Evolutionary conservation across 1,284 basidiomycete genomes (phyloP).

Genomic region (Cryptococcus neoformans): DNA sequence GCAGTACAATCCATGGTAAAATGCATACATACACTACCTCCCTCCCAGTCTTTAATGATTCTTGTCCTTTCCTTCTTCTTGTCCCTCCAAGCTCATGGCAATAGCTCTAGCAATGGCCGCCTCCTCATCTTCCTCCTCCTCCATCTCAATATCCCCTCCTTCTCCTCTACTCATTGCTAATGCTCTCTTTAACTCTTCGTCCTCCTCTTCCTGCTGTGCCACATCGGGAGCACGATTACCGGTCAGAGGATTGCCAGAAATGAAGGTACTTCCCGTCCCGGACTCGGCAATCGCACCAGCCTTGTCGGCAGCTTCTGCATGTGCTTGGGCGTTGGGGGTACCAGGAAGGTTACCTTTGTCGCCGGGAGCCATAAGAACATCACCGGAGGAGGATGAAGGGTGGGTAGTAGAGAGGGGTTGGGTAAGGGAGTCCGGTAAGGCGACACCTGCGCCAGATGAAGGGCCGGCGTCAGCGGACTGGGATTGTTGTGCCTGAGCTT

Average conservation of each 20-base stretch:
- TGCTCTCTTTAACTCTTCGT: conserved; percentile 41
- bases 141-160: conserved; percentile 44
- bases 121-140: conserved; percentile 53
- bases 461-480: conserved; percentile 51
- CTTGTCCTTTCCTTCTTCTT: background rate
- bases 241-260: too few relatives aligned
- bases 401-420: conserved; percentile 19
- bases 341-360: conserved; percentile 9
- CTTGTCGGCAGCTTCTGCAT: background rate
- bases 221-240: conserved; percentile 14
- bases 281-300: too few relatives aligned
- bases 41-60: background rate
- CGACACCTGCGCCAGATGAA: background rate
- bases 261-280: too few relatives aligned
- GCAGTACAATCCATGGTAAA: background rate
- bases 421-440: conserved; percentile 5
- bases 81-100: conserved; percentile 57
- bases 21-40: background rate
- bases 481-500: conserved; percentile 73
- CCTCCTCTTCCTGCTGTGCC: conserved; percentile 35
- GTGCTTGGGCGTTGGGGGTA: background rate
- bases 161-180: conserved; percentile 42
- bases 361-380: conserved; percentile 20
- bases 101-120: conserved; percentile 63
- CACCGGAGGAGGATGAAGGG: conserved; percentile 27